Base-by-base conservation (phyloP, 1,284 basidiomycete genomes). In the Austroboletus novae-zelandiae region DNA sequence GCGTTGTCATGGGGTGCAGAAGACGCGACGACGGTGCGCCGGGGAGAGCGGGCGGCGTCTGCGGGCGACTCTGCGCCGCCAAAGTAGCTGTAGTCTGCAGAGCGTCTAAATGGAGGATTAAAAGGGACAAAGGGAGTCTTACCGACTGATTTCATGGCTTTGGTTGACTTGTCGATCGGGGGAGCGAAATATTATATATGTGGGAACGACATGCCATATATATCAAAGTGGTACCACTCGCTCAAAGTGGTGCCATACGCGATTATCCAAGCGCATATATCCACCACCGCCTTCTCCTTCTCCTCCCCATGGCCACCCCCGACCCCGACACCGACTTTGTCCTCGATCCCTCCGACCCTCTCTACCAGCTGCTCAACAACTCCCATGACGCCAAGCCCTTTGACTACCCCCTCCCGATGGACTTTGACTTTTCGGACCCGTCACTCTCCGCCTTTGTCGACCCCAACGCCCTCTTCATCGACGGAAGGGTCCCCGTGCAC, bases 31-130 rank as follows among this genome's bases (percentile, higher is more conserved):
- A 73, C 74, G 0, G 84, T 86, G 48, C 87, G 77, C 52, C 85
- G 75, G 5, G 83, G 77, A 27, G 83, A 70, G 47, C 79, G 73
- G 29, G 60, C 64, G 40, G 80, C 81, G 53, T 86, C 83, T 10
- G 70, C 58, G 31, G 88, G 69, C 2, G 85, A 83, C 58, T 91
- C 89, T n/a, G 88, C 88, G 9, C 88, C 89, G 41, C 88, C 89
- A 58, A 80, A 87, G 54, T 85, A 77, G 64, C 88, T 90, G 66
- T 79, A 89, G 63, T 89, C 84, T 87, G 36, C 1, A 23, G 17
- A 25, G 23, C 1, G 35, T 63, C 7, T 27, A n/a, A 9, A 18
- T 14, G 0, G 9, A 20, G 31, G 4, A 17, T 7, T 13, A 30
- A 23, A 2, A 3, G 10, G 13, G 40, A 29, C 17, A 15, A 14